phyloP scores from a whole-genome alignment of 352 stramenopile genomes.

The Phytophthora tentaculata region DNA sequence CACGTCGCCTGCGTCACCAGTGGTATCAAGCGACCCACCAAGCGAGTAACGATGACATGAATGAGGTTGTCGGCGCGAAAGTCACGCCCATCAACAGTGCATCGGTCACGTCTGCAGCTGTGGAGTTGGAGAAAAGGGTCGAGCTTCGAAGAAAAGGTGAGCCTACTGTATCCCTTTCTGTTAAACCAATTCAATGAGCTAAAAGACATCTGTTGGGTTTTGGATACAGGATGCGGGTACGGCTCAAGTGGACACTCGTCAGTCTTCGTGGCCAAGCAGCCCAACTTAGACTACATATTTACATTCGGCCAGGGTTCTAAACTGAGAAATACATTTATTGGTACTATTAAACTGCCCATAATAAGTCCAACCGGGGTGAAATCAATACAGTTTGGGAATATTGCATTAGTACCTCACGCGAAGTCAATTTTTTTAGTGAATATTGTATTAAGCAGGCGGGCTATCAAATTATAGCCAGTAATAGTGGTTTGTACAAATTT shows the following conservation, averaged over 20 bases:
- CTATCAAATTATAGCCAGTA: no score
- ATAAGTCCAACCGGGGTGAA: not conserved
- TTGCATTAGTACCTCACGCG: not conserved
- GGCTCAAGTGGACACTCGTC: not conserved
- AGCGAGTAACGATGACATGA: slow-evolving; percentile 2
- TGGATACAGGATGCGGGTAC: slow-evolving; percentile 10
- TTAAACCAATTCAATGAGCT: not conserved
- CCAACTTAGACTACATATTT: not conserved
- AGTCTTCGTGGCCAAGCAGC: not conserved
- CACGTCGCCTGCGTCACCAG: not conserved
- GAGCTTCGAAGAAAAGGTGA: slow-evolving; percentile 4
- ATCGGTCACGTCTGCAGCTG: slow-evolving; percentile 4
- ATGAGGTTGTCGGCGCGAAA: not conserved
- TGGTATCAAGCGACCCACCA: not conserved
- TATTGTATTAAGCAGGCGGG: not conserved
- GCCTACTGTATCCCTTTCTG: slow-evolving; percentile 10
- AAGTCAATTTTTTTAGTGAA: not conserved
- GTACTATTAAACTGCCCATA: not conserved
- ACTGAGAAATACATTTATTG: not conserved
- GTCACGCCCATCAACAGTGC: slow-evolving; percentile 3
- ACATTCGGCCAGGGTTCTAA: not conserved
- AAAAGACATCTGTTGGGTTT: slow-evolving; percentile 13
- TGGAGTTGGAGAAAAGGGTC: slow-evolving; percentile 5
- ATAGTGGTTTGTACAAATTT: not conserved
- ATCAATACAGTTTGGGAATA: not conserved